Base-by-base conservation (phyloP, 768 basidiomycete species). In the Pholiota conissans region DNA sequence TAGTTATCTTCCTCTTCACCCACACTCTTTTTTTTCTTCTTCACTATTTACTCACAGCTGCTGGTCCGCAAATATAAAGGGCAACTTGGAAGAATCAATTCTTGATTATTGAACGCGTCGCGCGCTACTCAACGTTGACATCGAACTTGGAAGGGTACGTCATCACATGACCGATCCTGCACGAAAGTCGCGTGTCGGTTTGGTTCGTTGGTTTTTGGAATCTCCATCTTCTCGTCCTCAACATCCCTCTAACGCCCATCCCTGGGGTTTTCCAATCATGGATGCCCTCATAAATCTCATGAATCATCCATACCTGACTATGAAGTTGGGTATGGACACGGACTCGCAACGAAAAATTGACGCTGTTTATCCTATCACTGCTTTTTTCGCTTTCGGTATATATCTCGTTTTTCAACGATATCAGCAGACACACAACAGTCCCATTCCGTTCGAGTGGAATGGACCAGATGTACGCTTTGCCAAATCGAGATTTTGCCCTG, bases 341-440 rank as follows among this genome's bases (percentile, higher is more conserved):
- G 80, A 81, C 56, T 75, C 74, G 30, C 81, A 75, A 62, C 71
- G 78, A 63, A 75, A 82, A 13, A 71, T 85, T 52, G 87, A 89
- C 71, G 77, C 87, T 48, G 60, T 89, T 49, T 89, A 87, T 72
- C 80, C 85, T 29, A 74, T 91, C 24, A 80, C 86, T 1, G 67
- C 85, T 27, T 90, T 89, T 76, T 84, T 91, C 61, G 89, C 82
- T 35, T 76, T 89, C 57, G 90, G 91, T 40, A 91, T 93, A 59
- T 92, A 85, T 78, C 78, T 92, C 26, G 88, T 93, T 45, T 82
- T 86, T 63, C 76, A 84, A 73, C 84, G 90, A 39, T 88, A 91
- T 70, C 84, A 87, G 66, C 85, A 84, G 63, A 81, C 85, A 49
- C 81, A 83, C 61, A 94, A 91, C 66, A 84, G 85, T 49, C 84